Evolutionary conservation across 352 stramenopile species (phyloP).

Genomic region (Phytophthora parvispora): DNA sequence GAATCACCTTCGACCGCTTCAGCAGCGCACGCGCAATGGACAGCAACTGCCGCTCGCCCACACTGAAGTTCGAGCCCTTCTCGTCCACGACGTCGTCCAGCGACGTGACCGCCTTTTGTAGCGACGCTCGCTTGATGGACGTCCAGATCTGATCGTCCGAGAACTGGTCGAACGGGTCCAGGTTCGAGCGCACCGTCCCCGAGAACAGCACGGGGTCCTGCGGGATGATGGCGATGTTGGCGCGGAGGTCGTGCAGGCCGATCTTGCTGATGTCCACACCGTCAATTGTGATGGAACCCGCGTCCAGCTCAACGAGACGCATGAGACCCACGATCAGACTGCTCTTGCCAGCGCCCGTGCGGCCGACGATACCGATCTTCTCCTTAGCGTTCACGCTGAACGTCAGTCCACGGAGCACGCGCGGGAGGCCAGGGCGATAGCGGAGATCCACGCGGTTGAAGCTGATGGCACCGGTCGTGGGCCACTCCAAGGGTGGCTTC

Average conservation of each 20-base stretch:
- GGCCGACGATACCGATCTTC: slow-evolving; percentile 85
- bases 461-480: slow-evolving; percentile 72
- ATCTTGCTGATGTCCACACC: slow-evolving; percentile 62
- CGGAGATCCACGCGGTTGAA: slow-evolving; percentile 91
- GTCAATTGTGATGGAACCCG: slow-evolving; percentile 57
- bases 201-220: slow-evolving; percentile 97
- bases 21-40: slow-evolving; percentile 96
- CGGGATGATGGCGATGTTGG: slow-evolving; percentile 87
- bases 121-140: slow-evolving; percentile 82
- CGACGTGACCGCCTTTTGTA: slow-evolving; percentile 55
- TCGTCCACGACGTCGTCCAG: slow-evolving; percentile 72
- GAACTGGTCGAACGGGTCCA: slow-evolving; percentile 93
- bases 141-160: slow-evolving; percentile 86
- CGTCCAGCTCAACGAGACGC: slow-evolving; percentile 88
- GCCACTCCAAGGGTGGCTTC: slow-evolving; percentile 75
- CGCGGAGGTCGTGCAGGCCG: slow-evolving; percentile 56
- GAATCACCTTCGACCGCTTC: slow-evolving; percentile 90
- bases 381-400: slow-evolving; percentile 80
- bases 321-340: slow-evolving; percentile 93
- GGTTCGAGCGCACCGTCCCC: slow-evolving; percentile 89
- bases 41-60: slow-evolving; percentile 97
- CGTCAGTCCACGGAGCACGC: slow-evolving; percentile 66
- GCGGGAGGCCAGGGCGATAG: slow-evolving; percentile 82
- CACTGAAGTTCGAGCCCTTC: slow-evolving; percentile 94
- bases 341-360: slow-evolving; percentile 89